Percentiles rank a stretch among this genome's conserved stretches.
These are phyloP conservation scores for Tolypocladium paradoxum DNA, from an alignment of 2,329 filamentous ascomycete genomes.

Conservation along the genomic window DNA sequence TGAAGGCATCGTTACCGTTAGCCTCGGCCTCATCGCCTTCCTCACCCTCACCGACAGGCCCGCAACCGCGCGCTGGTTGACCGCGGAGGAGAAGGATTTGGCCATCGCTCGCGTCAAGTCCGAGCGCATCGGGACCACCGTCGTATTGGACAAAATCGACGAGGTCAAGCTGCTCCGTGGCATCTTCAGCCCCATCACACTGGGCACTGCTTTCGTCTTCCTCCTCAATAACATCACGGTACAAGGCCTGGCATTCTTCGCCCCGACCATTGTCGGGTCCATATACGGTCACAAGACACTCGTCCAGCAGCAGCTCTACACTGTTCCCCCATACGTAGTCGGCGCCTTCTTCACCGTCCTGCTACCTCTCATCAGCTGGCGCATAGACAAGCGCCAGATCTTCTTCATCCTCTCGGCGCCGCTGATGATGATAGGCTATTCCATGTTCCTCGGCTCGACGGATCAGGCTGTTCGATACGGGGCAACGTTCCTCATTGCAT, in stretches of 20 bases:
- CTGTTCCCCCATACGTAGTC: conserved; percentile 59
- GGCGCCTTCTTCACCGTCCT: conserved; percentile 56
- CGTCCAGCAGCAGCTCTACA: conserved; percentile 56
- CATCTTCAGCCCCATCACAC: conserved; percentile 51
- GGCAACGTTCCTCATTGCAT: conserved; percentile 58
- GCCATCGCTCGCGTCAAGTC: conserved; percentile 58
- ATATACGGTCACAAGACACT: conserved; percentile 50
- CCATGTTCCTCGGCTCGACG: conserved; percentile 54
- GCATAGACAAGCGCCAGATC: conserved; percentile 45
- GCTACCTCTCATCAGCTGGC: conserved; percentile 51
- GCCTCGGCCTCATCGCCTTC: conserved; percentile 49
- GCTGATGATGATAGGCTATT: conserved; percentile 57
- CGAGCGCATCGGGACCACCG: conserved; percentile 51
- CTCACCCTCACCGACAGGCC: conserved; percentile 58
- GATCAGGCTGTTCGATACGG: conserved; percentile 49
- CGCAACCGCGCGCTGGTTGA: conserved; percentile 56
- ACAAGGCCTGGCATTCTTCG: conserved; percentile 59
- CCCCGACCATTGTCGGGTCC: conserved; percentile 55
- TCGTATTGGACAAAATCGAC: conserved; percentile 54
- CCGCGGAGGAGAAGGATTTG: conserved; percentile 53
- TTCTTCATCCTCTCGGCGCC: conserved; percentile 51
- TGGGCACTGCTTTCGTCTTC: conserved; percentile 47
- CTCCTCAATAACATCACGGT: conserved; percentile 60
- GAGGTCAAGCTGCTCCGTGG: conserved; percentile 46
- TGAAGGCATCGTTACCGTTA: conserved; percentile 49